phyloP scores from a whole-genome alignment of 495 filamentous ascomycete species.

The Aspergillus mulundensis region DNA sequence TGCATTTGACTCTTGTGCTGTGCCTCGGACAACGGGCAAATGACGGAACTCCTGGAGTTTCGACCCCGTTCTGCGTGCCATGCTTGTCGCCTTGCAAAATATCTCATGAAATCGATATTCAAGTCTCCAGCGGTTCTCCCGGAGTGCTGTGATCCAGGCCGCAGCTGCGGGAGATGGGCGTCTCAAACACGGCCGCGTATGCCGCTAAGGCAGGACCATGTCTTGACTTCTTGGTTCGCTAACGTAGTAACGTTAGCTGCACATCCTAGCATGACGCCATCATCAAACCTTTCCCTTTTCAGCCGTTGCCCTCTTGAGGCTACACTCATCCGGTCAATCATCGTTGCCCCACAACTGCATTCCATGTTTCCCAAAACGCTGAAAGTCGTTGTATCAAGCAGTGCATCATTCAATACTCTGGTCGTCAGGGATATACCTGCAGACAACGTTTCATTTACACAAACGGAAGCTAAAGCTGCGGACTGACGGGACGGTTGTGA shows the following conservation, averaged over 20 bases:
- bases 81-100: not conserved
- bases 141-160: not conserved
- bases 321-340: not conserved
- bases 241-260: constrained; percentile 10
- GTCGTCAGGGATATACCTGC: not conserved
- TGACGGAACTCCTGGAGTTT: not conserved
- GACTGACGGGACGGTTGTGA: not conserved
- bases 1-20: not conserved
- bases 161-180: constrained; percentile 25
- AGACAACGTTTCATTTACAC: not conserved
- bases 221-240: constrained; percentile 22
- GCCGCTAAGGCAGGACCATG: constrained; percentile 24
- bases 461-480: not conserved
- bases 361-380: not conserved
- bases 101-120: not conserved
- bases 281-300: constrained; percentile 16
- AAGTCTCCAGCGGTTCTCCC: not conserved
- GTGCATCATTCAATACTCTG: not conserved
- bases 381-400: not conserved
- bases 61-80: not conserved
- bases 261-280: constrained; percentile 27
- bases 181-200: constrained; percentile 24
- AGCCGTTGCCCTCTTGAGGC: not conserved
- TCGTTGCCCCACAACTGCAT: not conserved
- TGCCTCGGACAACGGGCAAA: not conserved